These are phyloP conservation scores for Leucocoprinus sp. DNA, from an alignment of 768 basidiomycete genomes.

Conservation along the genomic window DNA sequence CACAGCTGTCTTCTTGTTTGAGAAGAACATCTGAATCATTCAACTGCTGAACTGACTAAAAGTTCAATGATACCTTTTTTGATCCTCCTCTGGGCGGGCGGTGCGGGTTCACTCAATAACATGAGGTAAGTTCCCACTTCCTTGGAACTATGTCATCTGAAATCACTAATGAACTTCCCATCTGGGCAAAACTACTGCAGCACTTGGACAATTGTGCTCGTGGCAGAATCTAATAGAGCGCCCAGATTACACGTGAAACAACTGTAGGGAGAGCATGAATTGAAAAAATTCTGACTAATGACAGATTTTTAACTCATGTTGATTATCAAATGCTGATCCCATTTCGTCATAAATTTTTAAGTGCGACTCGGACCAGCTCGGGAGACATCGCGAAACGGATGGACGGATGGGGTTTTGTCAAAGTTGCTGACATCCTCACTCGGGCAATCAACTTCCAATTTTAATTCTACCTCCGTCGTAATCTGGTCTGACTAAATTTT, in stretches of 20 bases:
- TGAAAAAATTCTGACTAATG: too few relatives aligned
- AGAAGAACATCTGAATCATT: not conserved
- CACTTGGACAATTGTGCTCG: too few relatives aligned
- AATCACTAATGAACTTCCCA: too few relatives aligned
- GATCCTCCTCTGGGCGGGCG: not conserved
- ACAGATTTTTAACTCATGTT: too few relatives aligned
- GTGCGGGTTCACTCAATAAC: too few relatives aligned
- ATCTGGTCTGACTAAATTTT: too few relatives aligned
- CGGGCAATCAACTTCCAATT: not conserved
- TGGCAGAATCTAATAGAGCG: too few relatives aligned
- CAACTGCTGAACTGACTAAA: not conserved
- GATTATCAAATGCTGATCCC: too few relatives aligned
- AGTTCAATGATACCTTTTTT: not conserved
- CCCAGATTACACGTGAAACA: too few relatives aligned
- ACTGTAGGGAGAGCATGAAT: too few relatives aligned
- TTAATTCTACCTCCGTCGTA: not conserved
- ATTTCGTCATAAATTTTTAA: constrained; percentile 2
- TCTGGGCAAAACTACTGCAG: too few relatives aligned
- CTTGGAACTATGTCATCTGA: not conserved
- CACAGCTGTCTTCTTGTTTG: not conserved
- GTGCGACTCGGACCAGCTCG: constrained; percentile 10
- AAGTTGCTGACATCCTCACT: constrained; percentile 1
- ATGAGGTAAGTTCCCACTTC: too few relatives aligned
- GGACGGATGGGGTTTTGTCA: not conserved
- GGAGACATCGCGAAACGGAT: constrained; percentile 11